Evolutionary conservation across 1,139 yeast species (phyloP).

Genomic region (Meyerozyma elateridarum): DNA sequence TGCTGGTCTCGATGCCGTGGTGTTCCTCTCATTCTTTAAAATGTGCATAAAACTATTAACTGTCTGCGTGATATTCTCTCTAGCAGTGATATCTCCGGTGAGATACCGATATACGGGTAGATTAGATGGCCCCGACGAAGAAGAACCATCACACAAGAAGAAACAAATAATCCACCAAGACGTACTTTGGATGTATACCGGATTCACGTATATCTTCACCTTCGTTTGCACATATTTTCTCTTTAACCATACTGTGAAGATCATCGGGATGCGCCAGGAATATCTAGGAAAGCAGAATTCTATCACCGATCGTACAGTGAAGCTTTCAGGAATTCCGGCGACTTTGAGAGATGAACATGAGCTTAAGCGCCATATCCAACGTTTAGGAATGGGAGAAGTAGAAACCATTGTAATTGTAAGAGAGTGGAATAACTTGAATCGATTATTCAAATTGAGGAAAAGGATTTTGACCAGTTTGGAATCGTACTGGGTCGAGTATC

Average conservation of each 20-base stretch:
- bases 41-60: slow-evolving; percentile 65
- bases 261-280: slow-evolving; percentile 72
- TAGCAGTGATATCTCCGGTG: slow-evolving; percentile 67
- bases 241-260: slow-evolving; percentile 62
- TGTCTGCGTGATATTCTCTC: slow-evolving; percentile 56
- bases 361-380: slow-evolving; percentile 69
- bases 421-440: slow-evolving; percentile 76
- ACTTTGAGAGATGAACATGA: slow-evolving; percentile 66
- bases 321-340: slow-evolving; percentile 89
- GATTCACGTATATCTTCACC: slow-evolving; percentile 84
- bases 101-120: slow-evolving; percentile 67
- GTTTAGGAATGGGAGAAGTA: slow-evolving; percentile 75
- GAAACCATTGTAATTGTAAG: slow-evolving; percentile 72
- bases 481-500: slow-evolving; percentile 71
- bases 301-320: slow-evolving; percentile 86
- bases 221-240: slow-evolving; percentile 58
- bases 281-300: slow-evolving; percentile 87
- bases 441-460: slow-evolving; percentile 56
- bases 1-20: slow-evolving; percentile 94
- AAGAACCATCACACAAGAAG: slow-evolving; percentile 9
- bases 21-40: slow-evolving; percentile 73
- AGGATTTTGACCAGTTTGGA: slow-evolving; percentile 56
- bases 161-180: slow-evolving; percentile 8
- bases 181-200: slow-evolving; percentile 53
- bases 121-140: slow-evolving; percentile 34